Conservation (phyloP, 2,329 filamentous ascomycete genomes). For the Calcarisporium arbuscula region DNA sequence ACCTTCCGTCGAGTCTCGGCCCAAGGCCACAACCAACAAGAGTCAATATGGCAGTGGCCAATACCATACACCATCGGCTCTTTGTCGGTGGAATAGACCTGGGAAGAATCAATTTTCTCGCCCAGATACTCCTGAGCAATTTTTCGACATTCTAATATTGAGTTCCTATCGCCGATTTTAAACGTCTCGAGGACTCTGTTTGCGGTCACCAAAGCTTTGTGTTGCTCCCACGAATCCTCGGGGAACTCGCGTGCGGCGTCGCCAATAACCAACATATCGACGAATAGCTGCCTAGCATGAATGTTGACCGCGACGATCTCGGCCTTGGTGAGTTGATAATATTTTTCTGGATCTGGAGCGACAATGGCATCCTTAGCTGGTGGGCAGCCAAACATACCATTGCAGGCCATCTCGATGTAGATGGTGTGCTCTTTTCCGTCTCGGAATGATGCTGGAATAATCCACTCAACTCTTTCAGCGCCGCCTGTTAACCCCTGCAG, state of each 20-base stretch:
- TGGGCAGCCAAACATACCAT: constrained; percentile 95
- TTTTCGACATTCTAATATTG: constrained; percentile 71
- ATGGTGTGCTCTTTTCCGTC: constrained; percentile 84
- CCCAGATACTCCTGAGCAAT: constrained; percentile 82
- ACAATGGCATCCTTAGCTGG: constrained; percentile 74
- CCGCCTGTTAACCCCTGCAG: constrained; percentile 88
- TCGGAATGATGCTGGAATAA: constrained; percentile 72
- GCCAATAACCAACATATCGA: constrained; percentile 93
- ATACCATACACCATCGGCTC: constrained; percentile 79
- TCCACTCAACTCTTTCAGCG: constrained; percentile 85
- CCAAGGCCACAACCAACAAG: constrained; percentile 98
- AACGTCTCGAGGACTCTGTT: constrained; percentile 89
- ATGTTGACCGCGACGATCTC: constrained; percentile 87
- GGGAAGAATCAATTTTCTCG: constrained; percentile 69
- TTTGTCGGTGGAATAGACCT: constrained; percentile 74
- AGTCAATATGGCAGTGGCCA: constrained; percentile 96
- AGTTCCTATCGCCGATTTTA: constrained; percentile 70
- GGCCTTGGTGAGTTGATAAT: constrained; percentile 69
- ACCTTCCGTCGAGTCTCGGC: constrained; percentile 97
- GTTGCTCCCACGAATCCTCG: constrained; percentile 79
- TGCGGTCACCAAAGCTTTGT: constrained; percentile 76
- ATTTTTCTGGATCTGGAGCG: constrained; percentile 78
- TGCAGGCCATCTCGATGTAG: constrained; percentile 98
- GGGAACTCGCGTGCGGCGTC: constrained; percentile 92
- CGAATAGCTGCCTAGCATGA: constrained; percentile 72